phyloP scores from a whole-genome alignment of 176 grass and related monocot genomes.

The Carex kokanica region DNA sequence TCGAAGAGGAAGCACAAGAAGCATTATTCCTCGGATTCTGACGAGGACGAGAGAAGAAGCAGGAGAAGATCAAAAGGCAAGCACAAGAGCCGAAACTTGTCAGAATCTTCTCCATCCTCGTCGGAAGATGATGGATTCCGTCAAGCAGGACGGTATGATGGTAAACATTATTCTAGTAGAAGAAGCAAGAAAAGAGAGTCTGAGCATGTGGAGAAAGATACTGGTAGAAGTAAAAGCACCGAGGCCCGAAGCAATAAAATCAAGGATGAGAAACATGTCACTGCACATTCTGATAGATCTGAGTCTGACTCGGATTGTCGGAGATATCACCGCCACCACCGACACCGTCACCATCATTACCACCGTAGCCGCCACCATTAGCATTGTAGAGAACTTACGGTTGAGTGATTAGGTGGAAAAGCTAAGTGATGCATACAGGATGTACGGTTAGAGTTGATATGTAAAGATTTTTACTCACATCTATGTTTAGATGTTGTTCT shows the following conservation, averaged over 20 bases:
- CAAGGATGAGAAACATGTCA: slow-evolving; percentile 1
- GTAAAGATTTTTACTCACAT: not conserved
- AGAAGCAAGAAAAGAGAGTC: slow-evolving; percentile 34
- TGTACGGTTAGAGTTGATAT: not conserved
- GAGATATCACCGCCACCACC: not conserved
- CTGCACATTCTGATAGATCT: not conserved
- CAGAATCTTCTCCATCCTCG: slow-evolving; percentile 28
- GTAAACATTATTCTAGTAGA: not conserved
- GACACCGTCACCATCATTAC: not conserved
- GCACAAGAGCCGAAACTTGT: slow-evolving; percentile 36
- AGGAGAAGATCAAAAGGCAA: slow-evolving; percentile 37
- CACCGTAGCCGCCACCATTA: not conserved
- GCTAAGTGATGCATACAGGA: not conserved
- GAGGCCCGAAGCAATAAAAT: not conserved
- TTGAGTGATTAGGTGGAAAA: slow-evolving; percentile 3
- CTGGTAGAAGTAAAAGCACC: not conserved
- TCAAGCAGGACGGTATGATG: slow-evolving; percentile 26
- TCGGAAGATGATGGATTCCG: slow-evolving; percentile 33
- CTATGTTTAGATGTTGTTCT: not conserved
- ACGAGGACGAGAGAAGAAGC: slow-evolving; percentile 33
- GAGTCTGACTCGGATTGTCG: not conserved
- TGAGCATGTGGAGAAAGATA: slow-evolving; percentile 7
- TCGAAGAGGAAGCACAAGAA: slow-evolving; percentile 58
- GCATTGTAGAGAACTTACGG: not conserved
- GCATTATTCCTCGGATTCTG: slow-evolving; percentile 44